Evolutionary conservation across 2,329 filamentous ascomycete species (phyloP).

Genomic region (Podosphaera fusca): DNA sequence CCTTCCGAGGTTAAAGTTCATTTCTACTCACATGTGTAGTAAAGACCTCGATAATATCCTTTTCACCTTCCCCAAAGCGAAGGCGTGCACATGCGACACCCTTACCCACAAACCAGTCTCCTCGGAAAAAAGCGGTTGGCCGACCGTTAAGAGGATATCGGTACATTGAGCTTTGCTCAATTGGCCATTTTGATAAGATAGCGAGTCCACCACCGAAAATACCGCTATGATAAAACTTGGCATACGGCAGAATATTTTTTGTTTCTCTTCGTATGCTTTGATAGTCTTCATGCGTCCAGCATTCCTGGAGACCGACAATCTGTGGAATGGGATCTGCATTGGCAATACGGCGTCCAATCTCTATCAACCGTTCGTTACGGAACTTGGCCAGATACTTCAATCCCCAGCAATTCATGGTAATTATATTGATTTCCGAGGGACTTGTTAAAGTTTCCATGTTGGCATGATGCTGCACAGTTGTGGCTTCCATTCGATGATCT

Average conservation of each 20-base stretch:
- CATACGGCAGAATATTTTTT: slow-evolving; percentile 54
- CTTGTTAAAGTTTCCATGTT: slow-evolving; percentile 11
- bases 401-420: slow-evolving; percentile 94
- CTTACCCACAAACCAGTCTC: slow-evolving; percentile 93
- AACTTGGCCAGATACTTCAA: slow-evolving; percentile 66
- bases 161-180: slow-evolving; percentile 71
- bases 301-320: slow-evolving; percentile 87
- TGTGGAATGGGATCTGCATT: slow-evolving; percentile 43
- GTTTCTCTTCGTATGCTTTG: slow-evolving; percentile 52
- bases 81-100: slow-evolving; percentile 71
- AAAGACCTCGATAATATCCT: slow-evolving; percentile 67
- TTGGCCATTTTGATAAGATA: slow-evolving; percentile 78
- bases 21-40: slow-evolving; percentile 52
- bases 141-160: slow-evolving; percentile 79
- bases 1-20: not conserved
- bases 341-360: slow-evolving; percentile 67
- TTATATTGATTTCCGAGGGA: slow-evolving; percentile 44
- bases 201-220: slow-evolving; percentile 76
- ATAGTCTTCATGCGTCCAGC: slow-evolving; percentile 77
- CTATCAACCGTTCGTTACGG: slow-evolving; percentile 51
- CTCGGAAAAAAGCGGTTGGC: slow-evolving; percentile 79
- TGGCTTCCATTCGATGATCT: too few species aligned
- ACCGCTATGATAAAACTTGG: slow-evolving; percentile 80
- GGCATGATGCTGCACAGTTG: not conserved
- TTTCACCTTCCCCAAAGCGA: slow-evolving; percentile 36